Evolutionary conservation across 176 grass and related monocot genomes (phyloP).

Genomic region (Cocos nucifera): DNA sequence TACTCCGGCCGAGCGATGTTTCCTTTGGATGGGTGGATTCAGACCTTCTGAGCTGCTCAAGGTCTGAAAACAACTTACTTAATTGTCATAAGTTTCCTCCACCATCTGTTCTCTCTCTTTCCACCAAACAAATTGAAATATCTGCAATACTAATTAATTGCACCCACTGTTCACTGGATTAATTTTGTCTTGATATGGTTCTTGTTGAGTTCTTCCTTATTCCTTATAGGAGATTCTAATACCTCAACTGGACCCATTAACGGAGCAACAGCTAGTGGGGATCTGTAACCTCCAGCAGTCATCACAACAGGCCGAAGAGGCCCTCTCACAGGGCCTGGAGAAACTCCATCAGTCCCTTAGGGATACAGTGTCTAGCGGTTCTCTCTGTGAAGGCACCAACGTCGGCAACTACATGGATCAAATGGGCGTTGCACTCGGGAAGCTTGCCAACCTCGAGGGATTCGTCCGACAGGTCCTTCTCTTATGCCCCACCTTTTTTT

Average conservation of each 20-base stretch:
- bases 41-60: constrained; percentile 76
- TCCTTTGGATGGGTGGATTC: constrained; percentile 90
- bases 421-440: constrained; percentile 73
- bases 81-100: too few species aligned
- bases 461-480: constrained; percentile 72
- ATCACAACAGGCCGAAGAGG: constrained; percentile 88
- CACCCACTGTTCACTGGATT: too few species aligned
- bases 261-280: constrained; percentile 73
- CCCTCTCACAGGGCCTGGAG: constrained; percentile 81
- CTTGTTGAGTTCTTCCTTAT: too few species aligned
- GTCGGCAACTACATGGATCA: constrained; percentile 57
- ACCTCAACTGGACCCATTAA: constrained; percentile 69
- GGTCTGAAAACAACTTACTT: constrained; percentile 20
- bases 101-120: not conserved
- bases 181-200: not conserved
- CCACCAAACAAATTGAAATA: too few species aligned
- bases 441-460: constrained; percentile 73
- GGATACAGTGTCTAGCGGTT: constrained; percentile 43
- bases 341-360: constrained; percentile 67
- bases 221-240: constrained; percentile 38
- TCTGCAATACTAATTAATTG: too few species aligned
- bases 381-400: constrained; percentile 28
- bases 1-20: constrained; percentile 55
- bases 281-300: constrained; percentile 73
- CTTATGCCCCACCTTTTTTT: too few species aligned